Percentiles rank a stretch among this genome's conserved stretches.
phyloP scores from a whole-genome alignment of 805 yeast species.

The Suhomyces sp. region DNA sequence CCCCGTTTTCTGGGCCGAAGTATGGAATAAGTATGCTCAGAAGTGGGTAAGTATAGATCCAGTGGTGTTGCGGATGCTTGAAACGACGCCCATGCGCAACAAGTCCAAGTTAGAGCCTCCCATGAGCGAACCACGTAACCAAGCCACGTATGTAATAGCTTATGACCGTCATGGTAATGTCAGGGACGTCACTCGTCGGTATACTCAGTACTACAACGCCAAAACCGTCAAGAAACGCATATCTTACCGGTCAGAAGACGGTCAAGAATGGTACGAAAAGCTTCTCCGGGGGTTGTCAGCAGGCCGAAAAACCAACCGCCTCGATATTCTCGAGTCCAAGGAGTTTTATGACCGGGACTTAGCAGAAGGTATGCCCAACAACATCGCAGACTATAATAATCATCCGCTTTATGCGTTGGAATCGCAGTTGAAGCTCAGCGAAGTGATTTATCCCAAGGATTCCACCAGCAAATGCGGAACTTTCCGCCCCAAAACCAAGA shows the following conservation, averaged over 20 bases:
- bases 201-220: conserved; percentile 67
- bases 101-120: conserved; percentile 74
- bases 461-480: conserved; percentile 63
- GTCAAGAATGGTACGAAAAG: conserved; percentile 58
- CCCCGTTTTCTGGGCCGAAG: conserved; percentile 93
- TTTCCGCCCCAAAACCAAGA: conserved; percentile 43
- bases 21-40: conserved; percentile 72
- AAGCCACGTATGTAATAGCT: conserved; percentile 72
- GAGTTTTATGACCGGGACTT: conserved; percentile 61
- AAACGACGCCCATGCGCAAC: conserved; percentile 51
- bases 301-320: conserved; percentile 20
- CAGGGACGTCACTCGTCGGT: conserved; percentile 82
- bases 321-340: conserved; percentile 55
- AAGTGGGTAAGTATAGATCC: conserved; percentile 91
- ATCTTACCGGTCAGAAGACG: conserved; percentile 50
- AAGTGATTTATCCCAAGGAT: conserved; percentile 64
- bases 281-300: conserved; percentile 33
- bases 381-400: conserved; percentile 73
- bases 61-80: conserved; percentile 58
- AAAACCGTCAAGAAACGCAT: conserved; percentile 73
- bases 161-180: conserved; percentile 63
- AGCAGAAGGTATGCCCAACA: conserved; percentile 85
- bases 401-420: conserved; percentile 87
- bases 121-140: conserved; percentile 50
- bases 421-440: conserved; percentile 67